Conservation (phyloP, 169 alveolate species). For the Theileria sp. region DNA sequence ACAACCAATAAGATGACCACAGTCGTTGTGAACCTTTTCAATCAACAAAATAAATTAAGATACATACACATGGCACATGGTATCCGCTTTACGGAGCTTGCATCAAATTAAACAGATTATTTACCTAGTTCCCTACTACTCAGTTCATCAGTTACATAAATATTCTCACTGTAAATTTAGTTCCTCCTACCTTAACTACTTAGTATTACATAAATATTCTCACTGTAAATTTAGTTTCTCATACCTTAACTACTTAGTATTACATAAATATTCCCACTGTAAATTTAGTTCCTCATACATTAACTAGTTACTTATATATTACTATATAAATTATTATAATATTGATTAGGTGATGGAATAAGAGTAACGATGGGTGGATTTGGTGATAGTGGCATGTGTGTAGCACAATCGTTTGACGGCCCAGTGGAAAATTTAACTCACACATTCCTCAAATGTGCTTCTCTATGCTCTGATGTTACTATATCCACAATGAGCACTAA, state of each 20-base stretch:
- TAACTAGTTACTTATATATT: too few species aligned
- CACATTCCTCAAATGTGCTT: conserved; percentile 40
- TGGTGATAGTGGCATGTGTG: not conserved
- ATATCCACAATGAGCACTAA: not conserved
- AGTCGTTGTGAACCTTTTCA: conserved; percentile 14
- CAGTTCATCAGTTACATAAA: not conserved
- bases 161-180: not conserved
- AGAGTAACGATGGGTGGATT: conserved; percentile 1
- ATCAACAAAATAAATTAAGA: conserved; percentile 9
- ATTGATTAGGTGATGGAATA: not conserved
- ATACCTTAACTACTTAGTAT: too few species aligned
- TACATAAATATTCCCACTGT: too few species aligned
- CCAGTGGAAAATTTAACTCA: conserved; percentile 22
- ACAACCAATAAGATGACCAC: conserved; percentile 96
- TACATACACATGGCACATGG: conserved; percentile 23
- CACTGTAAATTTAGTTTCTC: too few species aligned
- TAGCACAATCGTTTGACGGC: conserved; percentile 11
- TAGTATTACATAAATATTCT: too few species aligned
- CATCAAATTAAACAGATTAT: too few species aligned
- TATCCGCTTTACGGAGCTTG: not conserved
- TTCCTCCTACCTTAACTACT: too few species aligned
- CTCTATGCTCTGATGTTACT: conserved; percentile 49
- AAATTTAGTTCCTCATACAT: too few species aligned
- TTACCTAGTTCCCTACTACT: not conserved
- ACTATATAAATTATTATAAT: not conserved